These are phyloP conservation scores for Suhomyces sp. DNA, from an alignment of 805 yeast genomes.

Conservation along the genomic window DNA sequence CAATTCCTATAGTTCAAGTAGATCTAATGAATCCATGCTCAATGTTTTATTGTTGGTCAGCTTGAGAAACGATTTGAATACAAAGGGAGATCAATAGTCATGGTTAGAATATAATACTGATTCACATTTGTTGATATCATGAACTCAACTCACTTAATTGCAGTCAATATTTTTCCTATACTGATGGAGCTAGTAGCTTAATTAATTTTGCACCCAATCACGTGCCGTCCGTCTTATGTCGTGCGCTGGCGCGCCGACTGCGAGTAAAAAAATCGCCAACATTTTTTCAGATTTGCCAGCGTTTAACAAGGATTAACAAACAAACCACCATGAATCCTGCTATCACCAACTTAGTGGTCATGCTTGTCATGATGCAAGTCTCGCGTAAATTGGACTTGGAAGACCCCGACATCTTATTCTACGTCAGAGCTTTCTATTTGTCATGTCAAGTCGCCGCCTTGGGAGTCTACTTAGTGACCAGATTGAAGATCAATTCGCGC, in stretches of 20 bases:
- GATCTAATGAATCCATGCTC: no score
- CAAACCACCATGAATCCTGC: conserved; percentile 75
- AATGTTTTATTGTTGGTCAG: no score
- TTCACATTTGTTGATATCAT: no score
- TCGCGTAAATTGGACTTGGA: conserved; percentile 87
- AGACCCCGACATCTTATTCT: conserved; percentile 67
- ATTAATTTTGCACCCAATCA: background rate
- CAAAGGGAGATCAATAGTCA: no score
- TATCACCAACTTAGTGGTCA: conserved; percentile 76
- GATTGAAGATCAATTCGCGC: conserved; percentile 59
- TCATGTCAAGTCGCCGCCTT: conserved; percentile 65
- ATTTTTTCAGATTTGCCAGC: background rate
- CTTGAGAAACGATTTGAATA: no score
- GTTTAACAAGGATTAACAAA: background rate
- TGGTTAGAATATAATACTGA: no score
- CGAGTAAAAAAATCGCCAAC: background rate
- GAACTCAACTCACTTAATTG: no score
- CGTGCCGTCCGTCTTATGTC: background rate
- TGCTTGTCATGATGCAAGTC: conserved; percentile 96
- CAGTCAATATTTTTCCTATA: no score
- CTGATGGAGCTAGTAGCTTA: no score
- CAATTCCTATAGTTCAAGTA: no score
- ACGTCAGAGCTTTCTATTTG: conserved; percentile 71
- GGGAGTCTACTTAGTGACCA: conserved; percentile 63
- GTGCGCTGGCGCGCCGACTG: background rate